phyloP scores from a whole-genome alignment of 2,329 filamentous ascomycete species.

The Fusarium proliferatum region DNA sequence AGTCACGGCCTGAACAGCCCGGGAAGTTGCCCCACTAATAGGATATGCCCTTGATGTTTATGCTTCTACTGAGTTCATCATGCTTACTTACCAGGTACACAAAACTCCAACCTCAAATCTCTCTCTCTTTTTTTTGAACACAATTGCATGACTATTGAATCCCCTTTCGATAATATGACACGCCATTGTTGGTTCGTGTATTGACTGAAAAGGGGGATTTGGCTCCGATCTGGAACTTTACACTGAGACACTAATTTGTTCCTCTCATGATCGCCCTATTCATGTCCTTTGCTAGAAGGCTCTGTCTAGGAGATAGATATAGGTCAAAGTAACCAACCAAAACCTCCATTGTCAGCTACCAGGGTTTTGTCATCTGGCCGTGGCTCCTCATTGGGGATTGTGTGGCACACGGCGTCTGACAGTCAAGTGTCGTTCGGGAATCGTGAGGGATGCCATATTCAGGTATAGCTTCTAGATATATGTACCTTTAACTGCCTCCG shows the following conservation, averaged over 20 bases:
- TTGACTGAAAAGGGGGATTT: not conserved
- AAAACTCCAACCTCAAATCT: constrained; percentile 7
- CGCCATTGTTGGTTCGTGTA: constrained; percentile 15
- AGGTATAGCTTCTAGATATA: not conserved
- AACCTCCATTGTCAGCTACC: not conserved
- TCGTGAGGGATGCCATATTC: not conserved
- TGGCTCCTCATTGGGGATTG: not conserved
- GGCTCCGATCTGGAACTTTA: not conserved
- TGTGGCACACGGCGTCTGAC: not conserved
- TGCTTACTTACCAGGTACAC: constrained; percentile 6
- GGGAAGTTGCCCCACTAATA: constrained; percentile 26
- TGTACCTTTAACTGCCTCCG: not conserved
- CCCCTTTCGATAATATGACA: not conserved
- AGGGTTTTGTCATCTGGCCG: not conserved
- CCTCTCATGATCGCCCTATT: not conserved
- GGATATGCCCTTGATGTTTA: not conserved
- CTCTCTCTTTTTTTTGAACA: not conserved
- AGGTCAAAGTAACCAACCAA: not conserved
- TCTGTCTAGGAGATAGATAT: not conserved
- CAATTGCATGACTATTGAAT: not conserved
- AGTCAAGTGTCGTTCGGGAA: not conserved
- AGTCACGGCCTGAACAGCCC: not conserved
- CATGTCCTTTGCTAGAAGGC: not conserved
- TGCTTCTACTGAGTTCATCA: constrained; percentile 20
- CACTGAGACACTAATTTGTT: not conserved